Conservation (phyloP, 179 eudicot genomes). For the Spergularia azorica region DNA sequence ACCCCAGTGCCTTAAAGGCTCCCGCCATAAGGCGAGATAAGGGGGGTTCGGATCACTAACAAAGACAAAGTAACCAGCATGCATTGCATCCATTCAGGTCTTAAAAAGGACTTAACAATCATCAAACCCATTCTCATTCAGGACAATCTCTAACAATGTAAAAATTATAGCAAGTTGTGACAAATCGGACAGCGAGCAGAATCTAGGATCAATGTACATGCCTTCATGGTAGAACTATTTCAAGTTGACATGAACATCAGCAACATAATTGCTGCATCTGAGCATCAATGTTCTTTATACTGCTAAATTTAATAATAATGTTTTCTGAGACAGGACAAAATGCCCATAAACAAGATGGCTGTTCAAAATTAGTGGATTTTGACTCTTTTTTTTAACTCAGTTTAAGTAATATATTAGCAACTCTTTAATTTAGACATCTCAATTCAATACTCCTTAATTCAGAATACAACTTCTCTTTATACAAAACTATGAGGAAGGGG, state of each 20-base stretch:
- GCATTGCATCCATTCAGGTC: no score
- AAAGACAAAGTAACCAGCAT: no score
- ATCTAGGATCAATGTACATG: neutral
- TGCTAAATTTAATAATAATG: neutral
- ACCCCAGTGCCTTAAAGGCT: no score
- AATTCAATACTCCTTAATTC: neutral
- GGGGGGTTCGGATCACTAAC: neutral
- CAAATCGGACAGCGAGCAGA: neutral
- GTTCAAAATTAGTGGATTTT: neutral
- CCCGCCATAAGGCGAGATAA: no score
- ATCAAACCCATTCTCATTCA: neutral
- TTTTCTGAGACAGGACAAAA: neutral
- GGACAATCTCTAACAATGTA: neutral
- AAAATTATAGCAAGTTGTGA: neutral
- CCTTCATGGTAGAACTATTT: neutral
- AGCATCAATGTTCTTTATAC: neutral
- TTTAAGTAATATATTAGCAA: neutral
- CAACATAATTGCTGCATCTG: neutral
- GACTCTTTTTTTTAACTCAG: neutral
- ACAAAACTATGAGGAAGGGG: neutral
- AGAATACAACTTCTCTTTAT: neutral
- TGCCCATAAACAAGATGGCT: neutral
- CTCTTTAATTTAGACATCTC: neutral
- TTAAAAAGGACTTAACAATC: no score
- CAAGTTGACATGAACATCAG: constrained; percentile 11